These are phyloP conservation scores for Trypanosoma melophagium DNA, from an alignment of 208 protist species.

Conservation along the genomic window DNA sequence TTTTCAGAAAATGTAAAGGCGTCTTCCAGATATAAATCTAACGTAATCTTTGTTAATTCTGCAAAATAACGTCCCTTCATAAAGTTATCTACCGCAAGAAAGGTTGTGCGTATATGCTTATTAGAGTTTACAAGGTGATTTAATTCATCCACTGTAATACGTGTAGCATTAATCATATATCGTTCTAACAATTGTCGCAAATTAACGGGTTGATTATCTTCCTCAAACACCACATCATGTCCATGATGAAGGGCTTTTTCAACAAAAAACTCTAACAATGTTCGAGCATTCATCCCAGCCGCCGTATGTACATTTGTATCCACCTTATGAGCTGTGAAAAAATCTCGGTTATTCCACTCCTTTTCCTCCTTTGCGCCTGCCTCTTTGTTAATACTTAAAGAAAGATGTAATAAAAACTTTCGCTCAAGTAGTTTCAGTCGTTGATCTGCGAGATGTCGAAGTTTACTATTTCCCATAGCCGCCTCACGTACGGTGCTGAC, in stretches of 20 bases:
- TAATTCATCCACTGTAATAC: slow-evolving; percentile 87
- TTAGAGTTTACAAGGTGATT: slow-evolving; percentile 77
- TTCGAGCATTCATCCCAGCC: slow-evolving; percentile 82
- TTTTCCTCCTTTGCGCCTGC: slow-evolving; percentile 74
- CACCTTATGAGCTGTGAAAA: slow-evolving; percentile 89
- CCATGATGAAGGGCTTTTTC: slow-evolving; percentile 87
- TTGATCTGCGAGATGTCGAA: slow-evolving; percentile 85
- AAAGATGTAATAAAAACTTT: slow-evolving; percentile 92
- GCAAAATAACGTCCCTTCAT: slow-evolving; percentile 94
- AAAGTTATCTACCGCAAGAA: slow-evolving; percentile 84
- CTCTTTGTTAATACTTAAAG: slow-evolving; percentile 91
- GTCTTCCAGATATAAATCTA: slow-evolving; percentile 83
- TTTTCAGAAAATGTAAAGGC: slow-evolving; percentile 87
- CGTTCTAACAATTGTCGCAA: slow-evolving; percentile 70
- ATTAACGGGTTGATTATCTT: slow-evolving; percentile 73
- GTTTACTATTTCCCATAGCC: slow-evolving; percentile 44
- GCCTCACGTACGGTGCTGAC: slow-evolving; percentile 62
- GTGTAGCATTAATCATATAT: slow-evolving; percentile 74
- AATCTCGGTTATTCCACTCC: slow-evolving; percentile 90
- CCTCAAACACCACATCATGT: slow-evolving; percentile 88
- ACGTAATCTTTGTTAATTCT: slow-evolving; percentile 84
- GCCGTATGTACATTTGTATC: slow-evolving; percentile 91
- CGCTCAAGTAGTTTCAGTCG: slow-evolving; percentile 89
- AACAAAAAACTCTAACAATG: slow-evolving; percentile 88
- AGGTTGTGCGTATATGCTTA: slow-evolving; percentile 63